A percentile compares a stretch with the other conserved stretches of the same genome.
These are phyloP conservation scores for Copromyces sp. DNA, from an alignment of 495 filamentous ascomycete species.

Conservation along the genomic window DNA sequence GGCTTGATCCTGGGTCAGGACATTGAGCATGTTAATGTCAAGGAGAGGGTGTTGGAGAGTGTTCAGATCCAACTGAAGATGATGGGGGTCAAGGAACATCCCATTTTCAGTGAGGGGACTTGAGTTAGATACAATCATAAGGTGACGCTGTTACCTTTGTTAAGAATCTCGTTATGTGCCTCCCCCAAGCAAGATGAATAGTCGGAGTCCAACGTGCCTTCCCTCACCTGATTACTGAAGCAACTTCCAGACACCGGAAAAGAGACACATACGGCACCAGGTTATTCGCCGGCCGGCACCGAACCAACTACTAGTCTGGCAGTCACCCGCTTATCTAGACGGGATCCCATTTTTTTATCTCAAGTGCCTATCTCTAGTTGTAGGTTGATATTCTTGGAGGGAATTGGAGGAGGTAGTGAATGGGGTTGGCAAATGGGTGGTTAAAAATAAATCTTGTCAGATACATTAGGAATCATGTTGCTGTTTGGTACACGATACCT, in stretches of 20 bases:
- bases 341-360: not conserved
- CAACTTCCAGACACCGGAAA: not conserved
- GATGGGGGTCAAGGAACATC: constrained; percentile 45
- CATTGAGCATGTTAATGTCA: constrained; percentile 45
- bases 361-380: not conserved
- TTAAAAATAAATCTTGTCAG: not conserved
- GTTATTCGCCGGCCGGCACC: not conserved
- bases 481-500: not conserved
- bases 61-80: constrained; percentile 57
- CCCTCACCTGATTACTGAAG: not conserved
- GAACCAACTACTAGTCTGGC: not conserved
- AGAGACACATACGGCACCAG: not conserved
- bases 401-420: not conserved
- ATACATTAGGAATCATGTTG: not conserved
- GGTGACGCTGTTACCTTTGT: no score
- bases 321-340: not conserved
- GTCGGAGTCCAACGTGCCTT: not conserved
- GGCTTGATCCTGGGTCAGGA: constrained; percentile 55
- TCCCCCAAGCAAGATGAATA: not conserved
- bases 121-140: not conserved
- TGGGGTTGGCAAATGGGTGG: not conserved
- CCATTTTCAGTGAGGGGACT: constrained; percentile 26
- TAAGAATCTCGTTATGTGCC: not conserved
- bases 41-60: constrained; percentile 57
- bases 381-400: not conserved